phyloP scores from a whole-genome alignment of 2,329 filamentous ascomycete genomes.

The Sphaerulina vaccinii region DNA sequence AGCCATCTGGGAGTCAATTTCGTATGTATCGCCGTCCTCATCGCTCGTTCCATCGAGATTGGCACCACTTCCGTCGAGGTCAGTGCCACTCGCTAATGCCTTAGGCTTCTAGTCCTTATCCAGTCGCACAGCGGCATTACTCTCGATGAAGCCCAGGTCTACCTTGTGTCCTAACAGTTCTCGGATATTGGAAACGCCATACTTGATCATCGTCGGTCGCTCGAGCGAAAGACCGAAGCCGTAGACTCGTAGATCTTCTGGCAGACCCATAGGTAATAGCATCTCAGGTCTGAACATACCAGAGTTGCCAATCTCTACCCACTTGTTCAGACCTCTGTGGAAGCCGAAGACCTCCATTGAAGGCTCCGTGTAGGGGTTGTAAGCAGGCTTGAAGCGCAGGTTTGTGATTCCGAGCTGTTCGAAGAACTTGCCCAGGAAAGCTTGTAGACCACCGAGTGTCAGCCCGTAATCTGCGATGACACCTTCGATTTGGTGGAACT shows the following conservation, averaged over 20 bases:
- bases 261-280: slow-evolving; percentile 90
- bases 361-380: slow-evolving; percentile 93
- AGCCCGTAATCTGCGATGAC: slow-evolving; percentile 96
- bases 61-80: neutral
- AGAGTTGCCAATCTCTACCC: slow-evolving; percentile 96
- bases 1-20: no score
- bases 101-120: slow-evolving; percentile 61
- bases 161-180: slow-evolving; percentile 94
- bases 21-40: neutral
- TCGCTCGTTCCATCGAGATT: neutral
- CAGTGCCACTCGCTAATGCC: neutral
- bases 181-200: slow-evolving; percentile 73
- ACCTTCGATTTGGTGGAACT: slow-evolving; percentile 98
- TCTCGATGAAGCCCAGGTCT: slow-evolving; percentile 87
- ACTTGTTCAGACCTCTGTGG: slow-evolving; percentile 83
- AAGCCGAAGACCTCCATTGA: slow-evolving; percentile 98
- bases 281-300: slow-evolving; percentile 99
- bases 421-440: slow-evolving; percentile 95
- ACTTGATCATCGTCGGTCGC: slow-evolving; percentile 97
- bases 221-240: slow-evolving; percentile 91
- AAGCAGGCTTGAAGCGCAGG: slow-evolving; percentile 94
- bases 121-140: slow-evolving; percentile 84
- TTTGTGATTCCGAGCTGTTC: slow-evolving; percentile 86
- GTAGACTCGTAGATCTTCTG: slow-evolving; percentile 87
- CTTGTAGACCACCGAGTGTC: slow-evolving; percentile 88